Evolutionary conservation across 2,329 filamentous ascomycete genomes (phyloP), one percentile per base, ranked within the genome.

Genomic region (Nemania abortiva): DNA sequence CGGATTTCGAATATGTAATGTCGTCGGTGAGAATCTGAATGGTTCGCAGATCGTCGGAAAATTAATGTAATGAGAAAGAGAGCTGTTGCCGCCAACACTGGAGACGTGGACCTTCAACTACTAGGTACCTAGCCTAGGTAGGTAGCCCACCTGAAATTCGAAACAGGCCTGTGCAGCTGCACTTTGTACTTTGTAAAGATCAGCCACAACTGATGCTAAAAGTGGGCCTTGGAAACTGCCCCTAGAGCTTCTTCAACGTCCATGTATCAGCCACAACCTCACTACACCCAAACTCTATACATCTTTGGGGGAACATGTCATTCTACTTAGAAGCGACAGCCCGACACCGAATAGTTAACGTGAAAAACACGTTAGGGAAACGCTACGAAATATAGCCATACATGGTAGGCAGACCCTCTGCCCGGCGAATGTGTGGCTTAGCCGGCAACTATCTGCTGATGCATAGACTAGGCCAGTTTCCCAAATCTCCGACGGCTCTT

Each of bases 401-500:
- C 37, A 69, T 69, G 67, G 67, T 69, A 52, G 63, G 67, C 20
- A 52, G 11, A 50, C 37, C 20, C 34, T 55, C 4, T 59, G 9
- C 47, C 37, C 37, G 10, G 5, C n/a, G 7, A 6, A 31, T 27
- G 13, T 18, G 18, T 56, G 24, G 27, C 55, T 50, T 39, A 6
- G 15, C 20, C 29, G 11, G 29, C 34, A 27, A 59, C 59, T 31
- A 11, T 60, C n/a, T 39, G 53, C 66, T 71, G 20, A 71, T 50
- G 24, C 15, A 49, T 45, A 54, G 18, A 61, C 18, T 77, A 92
- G 84, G 92, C 92, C 47, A 95, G 90, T 79, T 89, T 98, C 61
- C 96, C 96, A 42, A 98, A 99, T 79, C 87, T 99, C n/a, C 91
- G 96, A 59, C 92, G 96, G 15, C 90, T 99, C 69, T 98, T 99